A percentile compares a stretch with the other conserved stretches of the same genome.
Evolutionary conservation across 345 rosid species (phyloP).

Genomic region (Brassica incana): DNA sequence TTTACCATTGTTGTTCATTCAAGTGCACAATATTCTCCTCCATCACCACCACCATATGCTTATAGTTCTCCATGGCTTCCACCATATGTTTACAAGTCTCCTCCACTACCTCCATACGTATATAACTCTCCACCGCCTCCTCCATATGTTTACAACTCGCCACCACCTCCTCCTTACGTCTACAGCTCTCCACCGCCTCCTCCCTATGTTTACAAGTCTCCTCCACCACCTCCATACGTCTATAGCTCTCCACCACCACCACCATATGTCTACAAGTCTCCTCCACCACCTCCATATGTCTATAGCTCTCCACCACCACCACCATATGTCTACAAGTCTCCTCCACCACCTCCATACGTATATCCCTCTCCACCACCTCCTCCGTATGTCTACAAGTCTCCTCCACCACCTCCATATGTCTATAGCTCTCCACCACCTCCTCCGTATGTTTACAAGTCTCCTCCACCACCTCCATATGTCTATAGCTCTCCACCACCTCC

Average conservation of each 20-base stretch:
- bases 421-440: neutral
- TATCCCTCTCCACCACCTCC: slow-evolving; percentile 1
- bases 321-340: neutral
- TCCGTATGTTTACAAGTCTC: neutral
- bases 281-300: slow-evolving; percentile 7
- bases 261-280: neutral
- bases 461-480: slow-evolving; percentile 4
- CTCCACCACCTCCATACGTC: neutral
- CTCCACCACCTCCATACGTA: slow-evolving; percentile 1
- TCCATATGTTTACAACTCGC: neutral
- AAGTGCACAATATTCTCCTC: no score
- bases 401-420: neutral
- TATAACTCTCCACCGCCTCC: slow-evolving; percentile 4
- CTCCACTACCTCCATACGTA: neutral
- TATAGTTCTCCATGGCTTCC: neutral
- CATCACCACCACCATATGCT: no score
- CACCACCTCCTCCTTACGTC: neutral
- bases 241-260: slow-evolving; percentile 12
- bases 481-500: slow-evolving; percentile 5
- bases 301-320: neutral
- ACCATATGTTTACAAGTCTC: neutral
- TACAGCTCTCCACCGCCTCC: slow-evolving; percentile 4
- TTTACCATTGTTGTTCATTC: no score
- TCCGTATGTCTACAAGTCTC: neutral
- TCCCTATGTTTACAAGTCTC: neutral